Base-by-base conservation (phyloP, 495 filamentous ascomycete species). In the Amphirosellinia nigrospora region DNA sequence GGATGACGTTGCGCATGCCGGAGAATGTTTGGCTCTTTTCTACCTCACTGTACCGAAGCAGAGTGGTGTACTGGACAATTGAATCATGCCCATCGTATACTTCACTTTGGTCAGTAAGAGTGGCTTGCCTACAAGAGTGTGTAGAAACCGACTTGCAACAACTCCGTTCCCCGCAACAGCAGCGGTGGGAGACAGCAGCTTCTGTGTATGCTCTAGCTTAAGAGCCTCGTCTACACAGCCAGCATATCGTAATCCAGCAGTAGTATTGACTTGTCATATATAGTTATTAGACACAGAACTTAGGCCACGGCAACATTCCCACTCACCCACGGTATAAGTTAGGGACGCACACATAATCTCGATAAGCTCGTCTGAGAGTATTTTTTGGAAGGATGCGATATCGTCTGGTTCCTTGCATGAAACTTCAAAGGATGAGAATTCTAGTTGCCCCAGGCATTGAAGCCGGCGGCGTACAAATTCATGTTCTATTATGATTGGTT, bases 381-480 rank as follows among this genome's bases (percentile, higher is more conserved):
- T 65, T 63, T 72, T 73, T 66, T 73, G 78, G 63, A 84, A 85
- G 7, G 70, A 58, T 34, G n/a, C 34, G 43, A 85, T 59, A 72
- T 86, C 84, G 23, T 81, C 75, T 38, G 78, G 77, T 36, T 85
- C 81, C 0, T 46, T 23, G 68, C 69, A 23, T 65, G 19, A 30
- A n/a, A 58, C 36, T 15, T 73, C 62, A 9, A 63, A 4, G 1
- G 62, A 30, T 0, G 61, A 56, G 60, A 85, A 84, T 3, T 74
- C 64, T 56, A 87, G 76, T 70, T 87, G 84, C 48, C 73, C 81
- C 81, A 87, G 52, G 83, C 82, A 71, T 88, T 88, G 75, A 83
- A 81, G 50, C 86, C 86, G n/a, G 81, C 66, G 61, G 80, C 85
- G 62, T 82, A 84, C 15, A 88, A 71, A 68, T 84, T 79, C 84